phyloP scores from a whole-genome alignment of 148 eudicot species.

The Vaccinium darrowii region DNA sequence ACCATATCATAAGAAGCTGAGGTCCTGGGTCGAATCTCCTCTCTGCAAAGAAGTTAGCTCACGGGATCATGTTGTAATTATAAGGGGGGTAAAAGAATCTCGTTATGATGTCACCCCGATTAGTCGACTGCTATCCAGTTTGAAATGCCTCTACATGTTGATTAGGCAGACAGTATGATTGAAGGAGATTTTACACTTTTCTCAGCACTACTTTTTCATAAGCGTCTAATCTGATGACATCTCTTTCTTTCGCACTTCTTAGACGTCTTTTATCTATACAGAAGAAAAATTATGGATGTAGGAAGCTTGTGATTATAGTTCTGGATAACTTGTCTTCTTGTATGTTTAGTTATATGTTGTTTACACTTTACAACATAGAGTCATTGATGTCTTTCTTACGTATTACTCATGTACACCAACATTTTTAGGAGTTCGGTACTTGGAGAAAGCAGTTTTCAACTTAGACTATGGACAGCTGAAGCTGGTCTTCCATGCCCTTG shows the following conservation, averaged over 20 bases:
- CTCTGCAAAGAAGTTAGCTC: background rate
- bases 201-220: background rate
- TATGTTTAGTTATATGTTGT: background rate
- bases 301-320: background rate
- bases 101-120: background rate
- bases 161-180: background rate
- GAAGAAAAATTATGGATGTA: background rate
- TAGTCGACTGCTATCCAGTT: background rate
- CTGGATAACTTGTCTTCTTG: background rate
- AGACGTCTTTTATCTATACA: background rate
- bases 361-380: background rate
- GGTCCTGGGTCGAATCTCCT: background rate
- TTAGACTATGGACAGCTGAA: conserved; percentile 91
- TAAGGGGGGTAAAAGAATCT: background rate
- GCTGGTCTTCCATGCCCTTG: conserved; percentile 94
- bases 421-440: conserved; percentile 83
- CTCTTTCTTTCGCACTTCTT: background rate
- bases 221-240: background rate
- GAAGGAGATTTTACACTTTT: background rate
- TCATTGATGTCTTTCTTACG: background rate
- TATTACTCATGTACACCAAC: conserved; percentile 5
- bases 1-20: background rate
- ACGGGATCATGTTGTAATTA: background rate
- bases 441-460: conserved; percentile 96
- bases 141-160: background rate